Evolutionary conservation across 108 stramenopile genomes (phyloP), one percentile per base, ranked within the genome.

Genomic region (Conticribra guillardii): DNA sequence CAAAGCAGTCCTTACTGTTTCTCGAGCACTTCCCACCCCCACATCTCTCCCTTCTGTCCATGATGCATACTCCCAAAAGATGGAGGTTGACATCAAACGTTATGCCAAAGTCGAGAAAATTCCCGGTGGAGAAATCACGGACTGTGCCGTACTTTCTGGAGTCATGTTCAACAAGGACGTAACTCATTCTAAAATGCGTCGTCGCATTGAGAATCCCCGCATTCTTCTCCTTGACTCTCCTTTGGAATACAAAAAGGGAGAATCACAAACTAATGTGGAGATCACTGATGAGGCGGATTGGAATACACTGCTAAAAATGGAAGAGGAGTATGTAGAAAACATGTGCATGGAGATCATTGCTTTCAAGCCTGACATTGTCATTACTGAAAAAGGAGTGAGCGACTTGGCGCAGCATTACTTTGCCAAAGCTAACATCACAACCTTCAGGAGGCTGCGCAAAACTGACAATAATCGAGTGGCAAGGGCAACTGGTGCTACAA

Each of bases 131-230:
- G 98, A 99, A 81, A 85, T 96, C 44, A 74, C 85, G 8, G 98
- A 99, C 64, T 97, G 92, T 71, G 58, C 66, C 24, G 99, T 99
- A 24, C 74, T 99, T 48, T 87, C 93, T 66, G 99, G 99, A 48
- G 94, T 99, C 64, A 99, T 99, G 98, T 97, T 99, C 87, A 97
- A 99, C 87, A 99, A 99, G 85, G 99, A 99, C 76, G 91, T 92
- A 1, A 97, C 97, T 18, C 98, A 99, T 84, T 89, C 97, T 58
- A 96, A 96, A 76, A 99, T 99, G 99, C 84, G 96, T 48, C 90
- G 98, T 59, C 84, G 90, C 56, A 99, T 99, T 83, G 98, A 97
- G 70, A 98, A 97, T 71, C 99, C 99, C 11, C 95, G 98, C 41
- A 96, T 99, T 48, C 71, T 99, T 4, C 87, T 99, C 61, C 65